Conservation (phyloP, 164 flowering plant genomes). For the Magnolia changhungtana region DNA sequence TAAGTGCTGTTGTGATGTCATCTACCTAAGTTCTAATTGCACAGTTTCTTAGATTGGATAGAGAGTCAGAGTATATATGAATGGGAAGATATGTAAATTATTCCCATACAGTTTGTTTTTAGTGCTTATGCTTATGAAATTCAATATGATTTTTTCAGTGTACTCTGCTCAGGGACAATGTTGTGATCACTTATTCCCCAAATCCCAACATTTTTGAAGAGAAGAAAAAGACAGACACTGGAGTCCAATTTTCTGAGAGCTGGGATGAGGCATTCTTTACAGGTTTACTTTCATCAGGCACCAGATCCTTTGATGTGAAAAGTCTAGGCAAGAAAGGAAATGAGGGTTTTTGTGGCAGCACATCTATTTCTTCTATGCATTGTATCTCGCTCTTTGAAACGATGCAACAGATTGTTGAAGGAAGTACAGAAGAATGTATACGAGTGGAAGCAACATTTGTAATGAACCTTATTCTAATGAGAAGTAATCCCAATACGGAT, state of each 20-base stretch:
- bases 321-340: constrained; percentile 10
- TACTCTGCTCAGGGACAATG: constrained; percentile 82
- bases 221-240: constrained; percentile 8
- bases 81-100: not conserved
- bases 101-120: not conserved
- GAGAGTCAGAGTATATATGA: not conserved
- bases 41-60: not conserved
- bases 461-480: constrained; percentile 71
- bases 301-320: constrained; percentile 19
- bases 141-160: constrained; percentile 79
- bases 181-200: constrained; percentile 19
- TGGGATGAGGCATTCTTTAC: constrained; percentile 15
- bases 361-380: constrained; percentile 22
- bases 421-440: constrained; percentile 37
- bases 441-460: constrained; percentile 64
- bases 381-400: constrained; percentile 58
- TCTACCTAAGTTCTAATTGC: not conserved
- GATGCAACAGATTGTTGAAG: constrained; percentile 45
- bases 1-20: not conserved
- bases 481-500: constrained; percentile 51
- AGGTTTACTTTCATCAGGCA: constrained; percentile 14
- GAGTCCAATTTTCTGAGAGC: constrained; percentile 14
- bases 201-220: constrained; percentile 4
- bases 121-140: constrained; percentile 52
- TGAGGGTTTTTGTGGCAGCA: not conserved